Evolutionary conservation across 2,329 filamentous ascomycete genomes (phyloP).

Genomic region (Ampelomyces quisqualis): DNA sequence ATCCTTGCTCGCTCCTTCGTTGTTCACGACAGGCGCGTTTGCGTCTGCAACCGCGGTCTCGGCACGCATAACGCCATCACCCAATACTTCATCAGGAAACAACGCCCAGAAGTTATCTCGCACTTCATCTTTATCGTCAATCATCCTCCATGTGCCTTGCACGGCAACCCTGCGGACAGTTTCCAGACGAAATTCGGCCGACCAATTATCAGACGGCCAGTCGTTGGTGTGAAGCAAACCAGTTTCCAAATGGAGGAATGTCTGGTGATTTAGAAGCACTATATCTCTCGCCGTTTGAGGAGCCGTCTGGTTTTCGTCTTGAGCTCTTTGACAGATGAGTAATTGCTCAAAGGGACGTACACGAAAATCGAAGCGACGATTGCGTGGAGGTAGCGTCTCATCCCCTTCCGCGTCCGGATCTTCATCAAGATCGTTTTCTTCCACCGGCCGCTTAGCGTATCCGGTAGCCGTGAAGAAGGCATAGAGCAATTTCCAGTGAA

Average conservation of each 20-base stretch:
- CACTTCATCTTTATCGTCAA: neutral
- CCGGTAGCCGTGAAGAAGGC: slow-evolving; percentile 7
- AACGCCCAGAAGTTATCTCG: too few species aligned
- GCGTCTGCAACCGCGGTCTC: too few species aligned
- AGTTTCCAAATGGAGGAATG: neutral
- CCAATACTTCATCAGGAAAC: too few species aligned
- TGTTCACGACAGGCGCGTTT: too few species aligned
- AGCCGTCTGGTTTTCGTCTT: neutral
- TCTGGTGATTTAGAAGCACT: neutral
- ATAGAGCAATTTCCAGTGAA: slow-evolving; percentile 16
- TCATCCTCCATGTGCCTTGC: neutral
- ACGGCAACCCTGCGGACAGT: neutral
- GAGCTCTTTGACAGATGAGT: neutral
- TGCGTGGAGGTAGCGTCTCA: neutral
- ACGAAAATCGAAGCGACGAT: slow-evolving; percentile 9
- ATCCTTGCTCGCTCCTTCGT: too few species aligned
- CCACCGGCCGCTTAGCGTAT: neutral
- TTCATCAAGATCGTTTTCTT: neutral
- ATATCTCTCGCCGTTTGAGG: neutral
- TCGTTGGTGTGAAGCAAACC: neutral
- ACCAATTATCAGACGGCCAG: neutral
- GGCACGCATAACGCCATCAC: too few species aligned
- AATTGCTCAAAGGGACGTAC: neutral
- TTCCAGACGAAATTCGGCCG: neutral
- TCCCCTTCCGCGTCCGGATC: neutral